A percentile compares a stretch with the other conserved stretches of the same genome.
Conservation (phyloP, 2,329 filamentous ascomycete genomes). For the Simplicillium sp. region DNA sequence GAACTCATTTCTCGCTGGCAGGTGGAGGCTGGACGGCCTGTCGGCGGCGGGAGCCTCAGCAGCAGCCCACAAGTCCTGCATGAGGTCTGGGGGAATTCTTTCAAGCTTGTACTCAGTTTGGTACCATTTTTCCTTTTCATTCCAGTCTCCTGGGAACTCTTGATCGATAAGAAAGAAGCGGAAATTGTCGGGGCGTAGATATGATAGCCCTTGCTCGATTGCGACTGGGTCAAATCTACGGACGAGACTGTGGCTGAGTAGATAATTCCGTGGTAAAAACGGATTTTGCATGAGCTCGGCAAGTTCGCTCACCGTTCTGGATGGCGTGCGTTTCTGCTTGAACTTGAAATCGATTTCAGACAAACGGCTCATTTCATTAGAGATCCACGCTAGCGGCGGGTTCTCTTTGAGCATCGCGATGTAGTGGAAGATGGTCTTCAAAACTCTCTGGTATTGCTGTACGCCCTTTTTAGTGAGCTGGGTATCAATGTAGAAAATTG, state of each 20-base stretch:
- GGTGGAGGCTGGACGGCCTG: slow-evolving; percentile 63
- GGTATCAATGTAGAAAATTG: slow-evolving; percentile 10
- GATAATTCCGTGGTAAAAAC: slow-evolving; percentile 68
- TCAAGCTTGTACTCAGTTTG: slow-evolving; percentile 87
- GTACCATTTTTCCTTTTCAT: slow-evolving; percentile 92
- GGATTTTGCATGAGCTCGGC: slow-evolving; percentile 91
- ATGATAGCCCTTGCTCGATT: slow-evolving; percentile 65
- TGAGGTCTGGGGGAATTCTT: slow-evolving; percentile 66
- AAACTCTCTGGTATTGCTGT: slow-evolving; percentile 71
- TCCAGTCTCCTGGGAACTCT: slow-evolving; percentile 74
- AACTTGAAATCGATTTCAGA: slow-evolving; percentile 93
- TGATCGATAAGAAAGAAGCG: slow-evolving; percentile 74
- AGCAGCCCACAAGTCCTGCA: slow-evolving; percentile 60
- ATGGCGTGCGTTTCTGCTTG: slow-evolving; percentile 83
- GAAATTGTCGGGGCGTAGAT: slow-evolving; percentile 81
- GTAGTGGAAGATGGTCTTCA: slow-evolving; percentile 83
- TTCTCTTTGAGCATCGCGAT: slow-evolving; percentile 74
- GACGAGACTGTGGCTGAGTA: slow-evolving; percentile 70
- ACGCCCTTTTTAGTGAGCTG: slow-evolving; percentile 39
- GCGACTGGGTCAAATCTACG: slow-evolving; percentile 71
- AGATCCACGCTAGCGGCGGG: slow-evolving; percentile 84
- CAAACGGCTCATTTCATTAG: slow-evolving; percentile 82
- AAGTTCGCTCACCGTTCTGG: slow-evolving; percentile 76
- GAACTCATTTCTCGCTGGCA: slow-evolving; percentile 92
- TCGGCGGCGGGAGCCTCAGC: slow-evolving; percentile 44